Evolutionary conservation across 1,139 yeast species (phyloP).

Genomic region (Eremothecium coryli): DNA sequence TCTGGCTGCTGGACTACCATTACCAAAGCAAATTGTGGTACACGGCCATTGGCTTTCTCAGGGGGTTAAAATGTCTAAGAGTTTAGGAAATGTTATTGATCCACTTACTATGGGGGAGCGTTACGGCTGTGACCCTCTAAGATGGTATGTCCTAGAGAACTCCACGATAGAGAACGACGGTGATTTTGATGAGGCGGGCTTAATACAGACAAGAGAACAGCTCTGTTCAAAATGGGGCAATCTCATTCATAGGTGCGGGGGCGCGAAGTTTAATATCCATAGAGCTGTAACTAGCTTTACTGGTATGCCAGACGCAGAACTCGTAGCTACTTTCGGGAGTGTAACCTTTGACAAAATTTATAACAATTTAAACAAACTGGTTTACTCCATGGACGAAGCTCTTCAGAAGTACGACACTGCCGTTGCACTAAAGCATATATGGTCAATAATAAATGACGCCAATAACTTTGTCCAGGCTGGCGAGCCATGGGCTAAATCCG

Average conservation of each 20-base stretch:
- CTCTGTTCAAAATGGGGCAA: conserved; percentile 81
- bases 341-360: conserved; percentile 7
- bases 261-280: conserved; percentile 54
- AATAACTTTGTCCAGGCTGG: conserved; percentile 53
- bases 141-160: conserved; percentile 70
- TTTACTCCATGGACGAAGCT: conserved; percentile 37
- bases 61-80: conserved; percentile 89
- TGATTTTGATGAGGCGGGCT: conserved; percentile 58
- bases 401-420: conserved; percentile 41
- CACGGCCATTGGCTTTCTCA: conserved; percentile 93
- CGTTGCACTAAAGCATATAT: conserved; percentile 52
- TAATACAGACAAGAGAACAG: conserved; percentile 50
- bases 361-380: conserved; percentile 25
- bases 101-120: conserved; percentile 54
- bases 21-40: conserved; percentile 70
- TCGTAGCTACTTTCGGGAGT: conserved; percentile 6
- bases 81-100: conserved; percentile 92
- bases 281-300: conserved; percentile 32
- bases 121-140: conserved; percentile 64
- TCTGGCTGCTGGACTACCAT: conserved; percentile 64
- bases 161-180: conserved; percentile 71
- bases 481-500: conserved; percentile 49
- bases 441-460: conserved; percentile 51
- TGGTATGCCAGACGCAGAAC: conserved; percentile 2
- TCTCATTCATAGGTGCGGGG: conserved; percentile 63